These are phyloP conservation scores for Russula ochroleuca DNA, from an alignment of 768 basidiomycete genomes.

Conservation along the genomic window DNA sequence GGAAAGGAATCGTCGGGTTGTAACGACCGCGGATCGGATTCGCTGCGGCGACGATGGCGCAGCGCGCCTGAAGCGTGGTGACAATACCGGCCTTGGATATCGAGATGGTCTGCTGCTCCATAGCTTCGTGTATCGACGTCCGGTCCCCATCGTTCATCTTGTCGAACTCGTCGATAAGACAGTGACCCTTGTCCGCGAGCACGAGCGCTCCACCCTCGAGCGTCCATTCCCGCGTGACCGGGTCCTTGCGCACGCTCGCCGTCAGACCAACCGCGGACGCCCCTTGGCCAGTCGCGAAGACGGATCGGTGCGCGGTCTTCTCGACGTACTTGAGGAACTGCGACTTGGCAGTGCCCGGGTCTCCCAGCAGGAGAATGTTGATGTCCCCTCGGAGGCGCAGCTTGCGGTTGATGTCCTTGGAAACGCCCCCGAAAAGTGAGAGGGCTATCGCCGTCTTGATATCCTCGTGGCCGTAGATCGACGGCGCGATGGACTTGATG, in stretches of 20 bases:
- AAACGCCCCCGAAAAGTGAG: constrained; percentile 88
- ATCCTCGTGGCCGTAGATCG: constrained; percentile 98
- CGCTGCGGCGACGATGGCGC: constrained; percentile 95
- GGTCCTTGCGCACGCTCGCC: constrained; percentile 97
- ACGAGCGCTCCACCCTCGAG: constrained; percentile 97
- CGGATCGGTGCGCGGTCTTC: constrained; percentile 96
- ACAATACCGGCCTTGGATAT: constrained; percentile 99
- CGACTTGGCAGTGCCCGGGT: constrained; percentile 98
- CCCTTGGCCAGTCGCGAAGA: constrained; percentile 97
- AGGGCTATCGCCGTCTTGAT: constrained; percentile 97
- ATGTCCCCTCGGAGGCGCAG: constrained; percentile 97
- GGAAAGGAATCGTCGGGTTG: constrained; percentile 97
- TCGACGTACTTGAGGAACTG: constrained; percentile 99
- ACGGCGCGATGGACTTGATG: constrained; percentile 97
- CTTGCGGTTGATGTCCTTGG: constrained; percentile 96
- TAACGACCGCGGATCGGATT: constrained; percentile 97
- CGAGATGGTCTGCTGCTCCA: constrained; percentile 99
- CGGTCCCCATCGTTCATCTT: constrained; percentile 99
- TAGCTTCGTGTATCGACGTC: constrained; percentile 98
- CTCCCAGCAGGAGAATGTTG: constrained; percentile 92
- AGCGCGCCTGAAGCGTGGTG: constrained; percentile 95
- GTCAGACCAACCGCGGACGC: constrained; percentile 98
- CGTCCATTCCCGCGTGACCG: constrained; percentile 96
- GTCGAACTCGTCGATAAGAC: constrained; percentile 98
- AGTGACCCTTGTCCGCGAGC: constrained; percentile 96